A percentile compares a stretch with the other conserved stretches of the same genome.
Conservation (phyloP, 1,284 basidiomycete genomes). For the Tetrapyrgos nigripes region DNA sequence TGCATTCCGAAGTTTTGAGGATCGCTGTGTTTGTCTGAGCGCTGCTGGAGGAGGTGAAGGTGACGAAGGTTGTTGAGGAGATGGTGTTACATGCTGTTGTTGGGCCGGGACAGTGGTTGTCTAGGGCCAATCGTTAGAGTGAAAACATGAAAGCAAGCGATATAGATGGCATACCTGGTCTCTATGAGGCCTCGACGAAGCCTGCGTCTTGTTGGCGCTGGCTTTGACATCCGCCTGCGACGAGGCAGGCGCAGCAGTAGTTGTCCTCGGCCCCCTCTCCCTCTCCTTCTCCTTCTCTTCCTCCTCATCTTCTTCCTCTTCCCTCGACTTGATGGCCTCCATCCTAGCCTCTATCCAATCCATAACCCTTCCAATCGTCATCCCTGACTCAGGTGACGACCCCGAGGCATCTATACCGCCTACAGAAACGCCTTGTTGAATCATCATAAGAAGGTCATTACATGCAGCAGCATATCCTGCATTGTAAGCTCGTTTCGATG, state of each 20-base stretch:
- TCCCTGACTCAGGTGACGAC: conserved; percentile 47
- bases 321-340: conserved; percentile 70
- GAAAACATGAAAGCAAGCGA: conserved; percentile 15
- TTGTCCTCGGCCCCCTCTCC: conserved; percentile 31
- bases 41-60: conserved; percentile 42
- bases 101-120: conserved; percentile 19
- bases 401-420: conserved; percentile 46
- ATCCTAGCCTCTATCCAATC: conserved; percentile 79
- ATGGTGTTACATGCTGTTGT: conserved; percentile 36
- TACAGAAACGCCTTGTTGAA: conserved; percentile 78
- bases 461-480: conserved; percentile 79
- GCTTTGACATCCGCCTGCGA: conserved; percentile 3
- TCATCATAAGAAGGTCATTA: conserved; percentile 77
- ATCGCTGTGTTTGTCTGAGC: conserved; percentile 33
- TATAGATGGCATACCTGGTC: conserved; percentile 30
- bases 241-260: conserved; percentile 16
- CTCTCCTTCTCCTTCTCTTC: conserved; percentile 65
- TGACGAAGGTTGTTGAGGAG: conserved; percentile 36
- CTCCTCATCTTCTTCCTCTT: conserved; percentile 82
- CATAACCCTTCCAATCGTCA: conserved; percentile 79
- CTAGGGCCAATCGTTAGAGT: conserved; percentile 3
- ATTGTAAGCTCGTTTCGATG: conserved; percentile 79
- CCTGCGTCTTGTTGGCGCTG: not conserved
- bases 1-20: conserved; percentile 30
- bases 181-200: conserved; percentile 22